Evolutionary conservation across 2,329 filamentous ascomycete species (phyloP).

Genomic region (Xylaria hypoxylon): DNA sequence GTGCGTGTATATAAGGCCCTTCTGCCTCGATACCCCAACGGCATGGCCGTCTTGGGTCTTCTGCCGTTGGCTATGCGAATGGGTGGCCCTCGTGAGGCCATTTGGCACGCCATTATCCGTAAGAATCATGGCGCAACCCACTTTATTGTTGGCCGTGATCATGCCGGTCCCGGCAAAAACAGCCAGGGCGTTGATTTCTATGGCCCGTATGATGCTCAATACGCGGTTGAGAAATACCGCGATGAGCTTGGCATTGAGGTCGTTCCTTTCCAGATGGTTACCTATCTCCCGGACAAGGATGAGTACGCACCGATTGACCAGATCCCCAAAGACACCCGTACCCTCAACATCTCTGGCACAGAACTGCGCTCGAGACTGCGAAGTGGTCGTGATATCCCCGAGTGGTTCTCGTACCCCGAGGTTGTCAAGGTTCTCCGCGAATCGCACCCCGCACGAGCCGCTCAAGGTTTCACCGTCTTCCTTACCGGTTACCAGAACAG

Average conservation of each 20-base stretch:
- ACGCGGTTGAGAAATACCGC: conserved; percentile 95
- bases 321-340: conserved; percentile 84
- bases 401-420: conserved; percentile 99
- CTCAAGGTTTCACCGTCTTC: conserved; percentile 98
- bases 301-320: conserved; percentile 96
- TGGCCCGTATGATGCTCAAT: conserved; percentile 96
- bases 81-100: conserved; percentile 96
- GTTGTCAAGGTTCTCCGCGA: conserved; percentile 96
- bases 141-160: conserved; percentile 99
- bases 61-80: conserved; percentile 98
- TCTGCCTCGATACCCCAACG: conserved; percentile 96
- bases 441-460: conserved; percentile 89
- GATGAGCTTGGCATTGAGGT: conserved; percentile 98
- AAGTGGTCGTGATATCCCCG: conserved; percentile 93
- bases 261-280: conserved; percentile 99
- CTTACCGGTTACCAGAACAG: conserved; percentile 96
- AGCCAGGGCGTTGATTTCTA: conserved; percentile 97
- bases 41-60: conserved; percentile 96
- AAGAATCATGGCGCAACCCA: conserved; percentile 99
- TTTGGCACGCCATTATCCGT: conserved; percentile 99
- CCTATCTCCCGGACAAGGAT: conserved; percentile 95
- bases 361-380: conserved; percentile 93
- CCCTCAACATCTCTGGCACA: conserved; percentile 86
- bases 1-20: conserved; percentile 99
- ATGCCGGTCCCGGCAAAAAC: conserved; percentile 98